These are phyloP conservation scores for Candida tunisiensis DNA, from an alignment of 1,139 yeast genomes.

Conservation along the genomic window DNA sequence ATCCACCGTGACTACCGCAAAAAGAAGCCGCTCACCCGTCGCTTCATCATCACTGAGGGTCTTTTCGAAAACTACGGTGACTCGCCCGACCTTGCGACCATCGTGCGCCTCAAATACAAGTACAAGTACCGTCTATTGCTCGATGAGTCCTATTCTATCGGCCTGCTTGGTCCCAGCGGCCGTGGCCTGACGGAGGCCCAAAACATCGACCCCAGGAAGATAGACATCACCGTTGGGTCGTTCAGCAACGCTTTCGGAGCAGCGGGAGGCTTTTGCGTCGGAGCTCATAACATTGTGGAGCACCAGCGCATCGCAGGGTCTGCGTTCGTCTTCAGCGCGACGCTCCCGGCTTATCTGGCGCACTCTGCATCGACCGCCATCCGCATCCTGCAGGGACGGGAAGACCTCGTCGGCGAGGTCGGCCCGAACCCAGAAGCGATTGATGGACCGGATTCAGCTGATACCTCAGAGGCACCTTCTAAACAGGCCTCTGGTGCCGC, in stretches of 20 bases:
- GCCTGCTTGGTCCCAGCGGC: slow-evolving; percentile 73
- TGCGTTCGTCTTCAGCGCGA: slow-evolving; percentile 89
- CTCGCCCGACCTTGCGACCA: slow-evolving; percentile 49
- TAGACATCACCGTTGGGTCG: slow-evolving; percentile 79
- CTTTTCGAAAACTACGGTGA: slow-evolving; percentile 73
- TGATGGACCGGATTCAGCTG: no score
- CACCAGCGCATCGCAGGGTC: slow-evolving; percentile 84
- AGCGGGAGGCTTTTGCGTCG: slow-evolving; percentile 92
- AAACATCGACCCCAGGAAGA: slow-evolving; percentile 38
- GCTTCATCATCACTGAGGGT: slow-evolving; percentile 86
- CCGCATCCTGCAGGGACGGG: slow-evolving; percentile 4
- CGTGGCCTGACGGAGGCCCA: slow-evolving; percentile 69
- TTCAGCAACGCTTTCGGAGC: slow-evolving; percentile 74
- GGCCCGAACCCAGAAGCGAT: no score
- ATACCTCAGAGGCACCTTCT: no score
- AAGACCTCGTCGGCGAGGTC: no score
- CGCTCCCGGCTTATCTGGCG: slow-evolving; percentile 87
- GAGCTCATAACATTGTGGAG: slow-evolving; percentile 66
- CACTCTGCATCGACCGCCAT: slow-evolving; percentile 51
- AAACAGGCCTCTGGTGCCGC: no score
- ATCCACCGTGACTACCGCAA: slow-evolving; percentile 36
- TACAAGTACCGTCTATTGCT: slow-evolving; percentile 73
- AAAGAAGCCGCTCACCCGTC: slow-evolving; percentile 66
- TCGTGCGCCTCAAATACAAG: slow-evolving; percentile 60
- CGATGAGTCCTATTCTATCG: slow-evolving; percentile 79